Base-by-base conservation (phyloP, 2,329 filamentous ascomycete genomes). In the Phyllachora maydis region DNA sequence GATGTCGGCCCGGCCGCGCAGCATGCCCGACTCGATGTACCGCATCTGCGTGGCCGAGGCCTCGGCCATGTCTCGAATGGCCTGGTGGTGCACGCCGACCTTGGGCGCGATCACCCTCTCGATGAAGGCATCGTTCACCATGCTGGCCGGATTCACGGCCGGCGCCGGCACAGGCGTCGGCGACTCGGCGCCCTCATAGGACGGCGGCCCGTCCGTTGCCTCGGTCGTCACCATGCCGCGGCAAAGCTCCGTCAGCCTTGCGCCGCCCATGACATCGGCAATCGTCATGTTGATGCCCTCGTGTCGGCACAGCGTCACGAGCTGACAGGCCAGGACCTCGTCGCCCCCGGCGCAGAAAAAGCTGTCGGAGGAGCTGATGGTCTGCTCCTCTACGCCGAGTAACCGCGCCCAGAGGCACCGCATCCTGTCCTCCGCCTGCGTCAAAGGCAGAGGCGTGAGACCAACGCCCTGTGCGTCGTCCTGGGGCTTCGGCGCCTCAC, bases 341-440 rank as follows among this genome's bases (percentile, higher is more conserved):
- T 61, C 51, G 1, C 59, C 59, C 0, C 59, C 59, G 0, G 50
- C 38, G 3, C 47, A 43, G 18, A 58, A 34, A 30, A 64, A 64
- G 6, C 45, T 50, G 19, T 56, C 52, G 0, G 43, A 40, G 0
- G 49, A 40, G 2, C 41, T 46, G 15, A 65, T 56, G 3, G 40
- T 39, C 1, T 36, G 34, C n/a, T 47, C 42, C 1, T 50, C 40
- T 1, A 54, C 30, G 0, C 38, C 39, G 0, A 64, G 40, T 0
- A 57, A 47, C 1, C 39, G 33, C 0, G 57, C 50, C 57, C 59
- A 63, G 27, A 62, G 43, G 3, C 38, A 34, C 6, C 56, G 43
- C 49, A 64, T 55, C 5, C 39, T 38, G 29, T 56, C 50, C 33
- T 62, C 59, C 1, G 47, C 44, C 4, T 49, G 40, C 0, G 57